Evolutionary conservation across 2,329 filamentous ascomycete species (phyloP), one percentile per base, ranked within the genome.

Genomic region (Colletotrichum sojae): DNA sequence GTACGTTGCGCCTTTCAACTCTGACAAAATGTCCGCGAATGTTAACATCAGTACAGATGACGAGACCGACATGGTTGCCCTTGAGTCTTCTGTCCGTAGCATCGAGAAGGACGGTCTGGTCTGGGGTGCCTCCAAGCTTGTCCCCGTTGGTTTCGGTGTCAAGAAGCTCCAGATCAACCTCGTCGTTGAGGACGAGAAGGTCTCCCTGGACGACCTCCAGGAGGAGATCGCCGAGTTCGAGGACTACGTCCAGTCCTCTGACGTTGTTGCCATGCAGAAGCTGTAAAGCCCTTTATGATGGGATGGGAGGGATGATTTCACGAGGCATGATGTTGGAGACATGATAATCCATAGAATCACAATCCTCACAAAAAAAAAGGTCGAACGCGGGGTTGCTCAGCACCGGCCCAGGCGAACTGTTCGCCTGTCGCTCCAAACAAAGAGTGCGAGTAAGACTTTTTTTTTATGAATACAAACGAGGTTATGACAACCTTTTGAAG

Each of bases 131-230:
- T 95, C 93, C 82, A 93, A 96, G 88, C 87, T 97, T 74, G 91
- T 97, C 60, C 83, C 95, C 74, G 91, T 99, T 77, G 95, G 95
- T 79, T 99, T 94, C 89, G 96, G 96, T 88, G 97, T 99, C 88
- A 96, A 93, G 89, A 98, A 98, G 90, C 91, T 99, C 73, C 95
- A 98, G 90, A 97, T 99, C 88, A 98, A 94, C 91, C 85, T 98
- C 76, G 94, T 98, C 77, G 87, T 98, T 74, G 96, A 98, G 88
- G 96, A 99, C 82, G 95, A 98, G 75, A 98, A 98, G 90, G 83
- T 99, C 80, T 95, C 93, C 75, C 82, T 93, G 73, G 89, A 92
- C 76, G 95, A 98, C 72, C 91, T 99, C 75, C 90, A 97, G 88
- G 90, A 94, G 81, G 78, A 93, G 86, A 97, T 98, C 78, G 72